phyloP scores from a whole-genome alignment of 1,284 basidiomycete genomes.

The Apiotrichum porosum region DNA sequence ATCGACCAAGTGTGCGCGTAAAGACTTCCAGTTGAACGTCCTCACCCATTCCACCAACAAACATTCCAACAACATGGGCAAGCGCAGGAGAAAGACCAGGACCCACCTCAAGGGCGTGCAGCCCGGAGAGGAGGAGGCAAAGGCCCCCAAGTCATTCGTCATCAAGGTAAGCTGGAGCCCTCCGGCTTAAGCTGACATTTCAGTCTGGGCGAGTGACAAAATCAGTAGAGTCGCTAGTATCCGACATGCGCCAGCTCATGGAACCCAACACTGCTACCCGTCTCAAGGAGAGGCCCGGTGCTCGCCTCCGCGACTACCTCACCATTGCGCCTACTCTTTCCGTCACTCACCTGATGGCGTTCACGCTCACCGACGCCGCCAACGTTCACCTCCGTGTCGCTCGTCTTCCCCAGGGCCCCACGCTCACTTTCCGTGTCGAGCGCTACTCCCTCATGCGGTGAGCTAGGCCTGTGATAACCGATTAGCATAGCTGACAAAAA shows the following conservation, averaged over 20 bases:
- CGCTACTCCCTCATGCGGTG: constrained; percentile 80
- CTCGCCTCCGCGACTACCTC: constrained; percentile 91
- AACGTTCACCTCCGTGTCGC: constrained; percentile 76
- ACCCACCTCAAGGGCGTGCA: constrained; percentile 69
- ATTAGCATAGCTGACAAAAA: neutral
- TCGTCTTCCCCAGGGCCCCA: constrained; percentile 86
- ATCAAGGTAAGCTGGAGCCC: constrained; percentile 58
- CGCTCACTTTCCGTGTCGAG: constrained; percentile 87
- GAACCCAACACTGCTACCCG: constrained; percentile 95
- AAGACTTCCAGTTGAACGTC: too few relatives aligned
- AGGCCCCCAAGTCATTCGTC: constrained; percentile 61
- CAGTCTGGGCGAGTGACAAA: constrained; percentile 80
- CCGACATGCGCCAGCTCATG: constrained; percentile 91
- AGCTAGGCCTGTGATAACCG: constrained; percentile 10
- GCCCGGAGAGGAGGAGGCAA: constrained; percentile 42
- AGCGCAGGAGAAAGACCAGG: constrained; percentile 69
- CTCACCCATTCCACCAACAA: neutral
- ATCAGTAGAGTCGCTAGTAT: constrained; percentile 80
- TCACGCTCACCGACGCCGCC: constrained; percentile 79
- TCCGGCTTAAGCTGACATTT: neutral
- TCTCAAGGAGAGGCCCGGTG: constrained; percentile 80
- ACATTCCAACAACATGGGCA: constrained; percentile 57
- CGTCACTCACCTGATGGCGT: constrained; percentile 89
- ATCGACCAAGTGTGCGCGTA: too few relatives aligned
- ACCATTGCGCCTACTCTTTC: constrained; percentile 85